A percentile compares a stretch with the other conserved stretches of the same genome.
phyloP scores from a whole-genome alignment of 331 rosid genomes.

The Rhamnella rubrinervis region DNA sequence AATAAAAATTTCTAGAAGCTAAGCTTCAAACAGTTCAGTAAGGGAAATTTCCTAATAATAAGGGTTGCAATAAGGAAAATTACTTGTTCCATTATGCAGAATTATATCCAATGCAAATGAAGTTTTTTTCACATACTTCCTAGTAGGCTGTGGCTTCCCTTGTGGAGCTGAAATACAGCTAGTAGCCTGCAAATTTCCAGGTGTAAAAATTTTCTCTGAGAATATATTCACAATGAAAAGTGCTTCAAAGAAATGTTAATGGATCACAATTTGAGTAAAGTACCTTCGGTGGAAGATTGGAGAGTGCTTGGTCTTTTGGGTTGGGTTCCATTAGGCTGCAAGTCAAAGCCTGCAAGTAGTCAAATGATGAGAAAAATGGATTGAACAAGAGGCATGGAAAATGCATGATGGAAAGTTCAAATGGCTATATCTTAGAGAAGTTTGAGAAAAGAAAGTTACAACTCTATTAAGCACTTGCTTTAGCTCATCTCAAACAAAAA shows the following conservation, averaged over 20 bases:
- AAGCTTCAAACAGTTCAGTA: constrained; percentile 9
- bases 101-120: constrained; percentile 1
- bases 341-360: constrained; percentile 48
- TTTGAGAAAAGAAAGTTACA: not conserved
- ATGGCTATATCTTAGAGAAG: not conserved
- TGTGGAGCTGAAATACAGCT: constrained; percentile 24
- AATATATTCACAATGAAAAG: constrained; percentile 13
- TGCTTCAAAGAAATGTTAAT: constrained; percentile 8
- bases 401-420: not conserved
- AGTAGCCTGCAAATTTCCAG: constrained; percentile 48
- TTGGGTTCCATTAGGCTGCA: constrained; percentile 36
- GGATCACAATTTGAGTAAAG: constrained; percentile 11
- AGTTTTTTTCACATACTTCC: constrained; percentile 41
- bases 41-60: constrained; percentile 5
- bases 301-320: constrained; percentile 35
- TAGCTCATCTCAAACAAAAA: constrained; percentile 1
- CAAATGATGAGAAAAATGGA: constrained; percentile 7
- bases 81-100: constrained; percentile 2
- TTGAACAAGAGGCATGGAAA: constrained; percentile 6
- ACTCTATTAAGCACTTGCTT: not conserved
- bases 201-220: constrained; percentile 13
- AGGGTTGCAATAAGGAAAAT: constrained; percentile 14
- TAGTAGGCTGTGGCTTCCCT: constrained; percentile 36
- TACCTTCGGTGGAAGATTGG: constrained; percentile 44
- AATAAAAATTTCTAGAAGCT: not conserved